These are phyloP conservation scores for Plasmodium chabaudi DNA, from an alignment of 169 alveolate species.

Conservation along the genomic window DNA sequence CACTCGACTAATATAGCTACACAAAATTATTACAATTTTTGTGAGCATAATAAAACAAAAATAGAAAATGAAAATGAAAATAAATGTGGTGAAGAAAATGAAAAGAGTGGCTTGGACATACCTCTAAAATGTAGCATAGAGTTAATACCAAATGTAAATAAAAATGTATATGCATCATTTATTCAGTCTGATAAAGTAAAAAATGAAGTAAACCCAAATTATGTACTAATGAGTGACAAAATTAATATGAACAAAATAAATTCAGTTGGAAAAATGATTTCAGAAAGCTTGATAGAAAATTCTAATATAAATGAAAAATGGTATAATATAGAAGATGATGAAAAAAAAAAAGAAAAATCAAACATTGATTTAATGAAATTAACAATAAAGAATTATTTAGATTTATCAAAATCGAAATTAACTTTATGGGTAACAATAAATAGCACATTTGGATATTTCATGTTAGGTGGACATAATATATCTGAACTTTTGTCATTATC, in stretches of 20 bases:
- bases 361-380: neutral
- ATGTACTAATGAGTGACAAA: neutral
- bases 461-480: conserved; percentile 73
- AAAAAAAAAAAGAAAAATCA: neutral
- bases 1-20: too few species aligned
- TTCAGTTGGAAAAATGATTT: neutral
- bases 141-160: neutral
- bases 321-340: neutral
- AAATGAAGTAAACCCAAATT: neutral
- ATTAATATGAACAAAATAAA: neutral
- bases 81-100: neutral
- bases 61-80: neutral
- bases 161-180: neutral
- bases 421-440: conserved; percentile 87
- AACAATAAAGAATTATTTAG: conserved; percentile 20
- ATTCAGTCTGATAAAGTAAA: neutral
- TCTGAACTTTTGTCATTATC: conserved; percentile 13
- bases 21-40: too few species aligned
- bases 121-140: too few species aligned
- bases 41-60: neutral
- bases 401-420: conserved; percentile 79
- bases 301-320: neutral
- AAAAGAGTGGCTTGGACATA: too few species aligned
- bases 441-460: conserved; percentile 85
- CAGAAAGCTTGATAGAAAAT: neutral